These are phyloP conservation scores for Corniculantispora saksenae DNA, from an alignment of 2,329 filamentous ascomycete genomes.

Conservation along the genomic window DNA sequence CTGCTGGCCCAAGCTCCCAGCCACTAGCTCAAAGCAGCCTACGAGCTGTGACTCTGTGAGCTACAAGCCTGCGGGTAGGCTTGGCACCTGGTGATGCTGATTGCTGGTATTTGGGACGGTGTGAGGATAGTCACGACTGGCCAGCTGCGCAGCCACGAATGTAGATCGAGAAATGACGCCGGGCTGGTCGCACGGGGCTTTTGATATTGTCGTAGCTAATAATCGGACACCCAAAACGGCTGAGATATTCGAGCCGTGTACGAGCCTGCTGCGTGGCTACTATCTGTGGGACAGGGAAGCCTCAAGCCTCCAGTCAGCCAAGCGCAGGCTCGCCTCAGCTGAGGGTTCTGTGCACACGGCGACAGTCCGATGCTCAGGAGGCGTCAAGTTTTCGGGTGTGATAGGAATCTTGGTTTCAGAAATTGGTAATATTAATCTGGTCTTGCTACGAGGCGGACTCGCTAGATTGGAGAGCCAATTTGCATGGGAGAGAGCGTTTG, in stretches of 20 bases:
- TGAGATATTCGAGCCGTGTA: neutral
- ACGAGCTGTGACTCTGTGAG: neutral
- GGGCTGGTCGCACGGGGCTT: neutral
- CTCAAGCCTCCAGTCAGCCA: neutral
- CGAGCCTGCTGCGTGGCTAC: conserved; percentile 1
- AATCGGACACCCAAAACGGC: neutral
- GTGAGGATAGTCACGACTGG: neutral
- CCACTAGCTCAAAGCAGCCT: neutral
- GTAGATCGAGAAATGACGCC: conserved; percentile 7
- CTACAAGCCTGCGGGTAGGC: neutral
- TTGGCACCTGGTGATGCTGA: neutral
- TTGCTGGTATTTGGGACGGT: neutral
- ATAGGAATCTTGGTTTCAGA: neutral
- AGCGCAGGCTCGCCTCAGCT: conserved; percentile 15
- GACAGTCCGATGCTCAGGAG: conserved; percentile 6
- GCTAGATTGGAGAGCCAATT: neutral
- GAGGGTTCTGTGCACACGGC: conserved; percentile 2
- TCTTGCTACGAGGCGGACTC: neutral
- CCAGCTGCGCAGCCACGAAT: conserved; percentile 1
- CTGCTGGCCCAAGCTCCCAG: neutral
- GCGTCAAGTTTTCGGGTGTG: neutral
- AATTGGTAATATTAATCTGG: neutral
- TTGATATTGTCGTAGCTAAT: neutral
- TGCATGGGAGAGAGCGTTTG: neutral
- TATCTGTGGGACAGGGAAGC: conserved; percentile 13